phyloP scores from a whole-genome alignment of 1,139 yeast species.

The Blastobotrys malaysiensis region DNA sequence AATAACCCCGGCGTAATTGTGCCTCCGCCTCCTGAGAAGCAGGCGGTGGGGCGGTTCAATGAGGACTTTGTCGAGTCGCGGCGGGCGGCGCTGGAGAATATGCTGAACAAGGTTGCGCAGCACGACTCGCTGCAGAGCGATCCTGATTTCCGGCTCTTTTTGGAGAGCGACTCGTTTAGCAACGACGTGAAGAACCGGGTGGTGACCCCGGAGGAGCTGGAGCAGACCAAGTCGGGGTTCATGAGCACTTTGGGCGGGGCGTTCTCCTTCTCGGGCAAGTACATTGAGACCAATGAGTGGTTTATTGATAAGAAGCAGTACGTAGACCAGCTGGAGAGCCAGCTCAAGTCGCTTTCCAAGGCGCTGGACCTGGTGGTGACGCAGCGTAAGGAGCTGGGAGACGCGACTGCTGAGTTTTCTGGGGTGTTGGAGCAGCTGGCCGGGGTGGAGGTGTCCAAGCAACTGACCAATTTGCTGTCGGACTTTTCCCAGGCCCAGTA shows the following conservation, averaged over 20 bases:
- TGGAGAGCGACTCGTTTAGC: conserved; percentile 66
- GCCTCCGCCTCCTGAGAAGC: conserved; percentile 97
- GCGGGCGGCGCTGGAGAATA: conserved; percentile 78
- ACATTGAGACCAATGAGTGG: conserved; percentile 74
- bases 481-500: conserved; percentile 68
- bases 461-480: conserved; percentile 54
- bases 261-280: conserved; percentile 52
- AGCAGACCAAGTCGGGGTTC: conserved; percentile 41
- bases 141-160: conserved; percentile 68
- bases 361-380: conserved; percentile 69
- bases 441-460: conserved; percentile 67
- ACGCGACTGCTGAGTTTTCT: conserved; percentile 61
- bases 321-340: conserved; percentile 67
- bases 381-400: conserved; percentile 70
- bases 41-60: conserved; percentile 82
- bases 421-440: conserved; percentile 53
- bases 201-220: conserved; percentile 23
- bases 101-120: conserved; percentile 66
- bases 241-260: conserved; percentile 53
- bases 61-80: conserved; percentile 85
- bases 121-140: conserved; percentile 59
- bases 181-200: conserved; percentile 40
- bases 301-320: conserved; percentile 65
- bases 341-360: conserved; percentile 61
- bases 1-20: conserved; percentile 87